A percentile compares a stretch with the other conserved stretches of the same genome.
Evolutionary conservation across 192 early-diverging fungal species (phyloP).

Genomic region (Bifiguratus adelaidae): DNA sequence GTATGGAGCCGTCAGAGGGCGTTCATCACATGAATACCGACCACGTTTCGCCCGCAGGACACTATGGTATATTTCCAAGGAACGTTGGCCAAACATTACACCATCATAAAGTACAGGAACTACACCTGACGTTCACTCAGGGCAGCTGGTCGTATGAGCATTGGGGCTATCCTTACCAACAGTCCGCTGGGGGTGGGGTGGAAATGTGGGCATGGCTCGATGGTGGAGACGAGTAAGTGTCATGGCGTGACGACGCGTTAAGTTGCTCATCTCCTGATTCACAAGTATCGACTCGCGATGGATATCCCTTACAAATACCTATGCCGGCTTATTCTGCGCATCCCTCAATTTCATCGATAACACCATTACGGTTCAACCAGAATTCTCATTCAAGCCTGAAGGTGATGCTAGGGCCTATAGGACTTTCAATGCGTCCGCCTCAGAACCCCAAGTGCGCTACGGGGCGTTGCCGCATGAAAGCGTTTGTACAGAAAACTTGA

Average conservation of each 20-base stretch:
- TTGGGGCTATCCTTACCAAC: constrained; percentile 58
- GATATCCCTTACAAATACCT: constrained; percentile 80
- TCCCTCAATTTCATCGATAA: constrained; percentile 91
- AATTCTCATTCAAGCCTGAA: constrained; percentile 40
- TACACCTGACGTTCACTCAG: constrained; percentile 85
- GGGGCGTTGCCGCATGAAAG: constrained; percentile 81
- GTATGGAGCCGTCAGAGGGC: constrained; percentile 12
- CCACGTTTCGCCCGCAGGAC: constrained; percentile 3
- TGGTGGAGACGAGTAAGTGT: constrained; percentile 11
- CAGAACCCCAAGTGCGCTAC: constrained; percentile 45
- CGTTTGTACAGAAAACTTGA: constrained; percentile 97
- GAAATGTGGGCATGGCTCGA: constrained; percentile 61
- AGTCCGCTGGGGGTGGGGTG: constrained; percentile 63
- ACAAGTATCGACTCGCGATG: constrained; percentile 61
- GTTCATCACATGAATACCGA: neutral
- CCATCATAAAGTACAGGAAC: constrained; percentile 60
- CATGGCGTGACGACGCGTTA: too few relatives aligned
- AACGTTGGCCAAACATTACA: constrained; percentile 76
- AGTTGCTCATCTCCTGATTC: neutral
- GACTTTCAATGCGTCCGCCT: neutral
- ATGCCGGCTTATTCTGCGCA: constrained; percentile 92
- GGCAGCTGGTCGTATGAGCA: constrained; percentile 74
- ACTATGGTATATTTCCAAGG: constrained; percentile 78
- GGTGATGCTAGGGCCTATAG: constrained; percentile 20
- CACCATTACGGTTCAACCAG: constrained; percentile 52